Conservation (phyloP, 495 filamentous ascomycete species). For the Chaetomium fimeti region DNA sequence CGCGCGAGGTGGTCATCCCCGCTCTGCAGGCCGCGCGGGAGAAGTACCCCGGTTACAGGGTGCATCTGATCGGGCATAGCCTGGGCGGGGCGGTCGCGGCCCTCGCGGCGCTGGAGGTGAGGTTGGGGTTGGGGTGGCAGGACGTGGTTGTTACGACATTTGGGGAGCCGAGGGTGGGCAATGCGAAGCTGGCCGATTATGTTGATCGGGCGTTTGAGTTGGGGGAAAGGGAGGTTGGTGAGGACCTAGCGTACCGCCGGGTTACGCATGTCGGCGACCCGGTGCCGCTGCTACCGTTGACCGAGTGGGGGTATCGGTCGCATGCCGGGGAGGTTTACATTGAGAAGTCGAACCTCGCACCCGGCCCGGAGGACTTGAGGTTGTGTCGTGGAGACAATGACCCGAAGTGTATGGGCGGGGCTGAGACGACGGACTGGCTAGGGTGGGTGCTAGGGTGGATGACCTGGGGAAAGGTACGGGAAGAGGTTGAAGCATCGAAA, state of each 20-base stretch:
- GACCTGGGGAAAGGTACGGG: background rate
- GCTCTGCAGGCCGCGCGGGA: slow-evolving; percentile 53
- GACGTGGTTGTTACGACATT: slow-evolving; percentile 79
- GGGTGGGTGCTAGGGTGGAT: slow-evolving; percentile 18
- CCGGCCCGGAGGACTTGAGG: slow-evolving; percentile 62
- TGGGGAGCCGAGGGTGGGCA: slow-evolving; percentile 85
- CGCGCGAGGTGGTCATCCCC: slow-evolving; percentile 62
- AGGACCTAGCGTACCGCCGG: slow-evolving; percentile 59
- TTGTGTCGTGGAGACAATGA: slow-evolving; percentile 72
- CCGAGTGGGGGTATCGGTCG: slow-evolving; percentile 80
- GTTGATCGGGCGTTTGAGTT: slow-evolving; percentile 65
- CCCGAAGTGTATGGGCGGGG: slow-evolving; percentile 63
- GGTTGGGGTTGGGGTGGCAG: slow-evolving; percentile 58
- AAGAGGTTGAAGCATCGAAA: slow-evolving; percentile 14
- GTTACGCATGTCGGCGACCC: slow-evolving; percentile 87
- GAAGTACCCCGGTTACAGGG: slow-evolving; percentile 64
- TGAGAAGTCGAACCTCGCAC: slow-evolving; percentile 63
- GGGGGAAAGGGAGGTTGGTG: slow-evolving; percentile 19
- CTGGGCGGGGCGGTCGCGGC: slow-evolving; percentile 90
- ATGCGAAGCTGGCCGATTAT: slow-evolving; percentile 65
- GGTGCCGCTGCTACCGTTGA: slow-evolving; percentile 80
- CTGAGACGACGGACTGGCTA: slow-evolving; percentile 38
- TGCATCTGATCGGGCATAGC: slow-evolving; percentile 84
- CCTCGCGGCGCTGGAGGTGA: slow-evolving; percentile 73
- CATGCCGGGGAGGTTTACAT: slow-evolving; percentile 91